Evolutionary conservation across 345 rosid species (phyloP).

Genomic region (Trapa bicornis): DNA sequence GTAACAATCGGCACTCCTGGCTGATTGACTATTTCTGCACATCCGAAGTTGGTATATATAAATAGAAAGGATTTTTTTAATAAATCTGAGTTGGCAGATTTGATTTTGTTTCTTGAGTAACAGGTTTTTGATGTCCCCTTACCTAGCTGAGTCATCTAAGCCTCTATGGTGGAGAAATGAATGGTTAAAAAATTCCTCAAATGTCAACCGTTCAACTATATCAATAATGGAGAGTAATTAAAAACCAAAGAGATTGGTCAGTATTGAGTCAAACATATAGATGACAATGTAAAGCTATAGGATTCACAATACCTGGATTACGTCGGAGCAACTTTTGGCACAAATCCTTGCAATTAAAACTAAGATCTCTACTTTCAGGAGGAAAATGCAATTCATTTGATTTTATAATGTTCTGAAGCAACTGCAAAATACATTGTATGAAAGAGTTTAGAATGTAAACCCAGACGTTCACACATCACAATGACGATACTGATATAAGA

Average conservation of each 20-base stretch:
- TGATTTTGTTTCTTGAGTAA: neutral
- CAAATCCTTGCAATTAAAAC: constrained; percentile 65
- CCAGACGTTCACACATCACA: neutral
- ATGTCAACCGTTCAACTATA: constrained; percentile 87
- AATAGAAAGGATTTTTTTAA: neutral
- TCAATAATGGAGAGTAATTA: constrained; percentile 7
- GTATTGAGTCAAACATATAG: neutral
- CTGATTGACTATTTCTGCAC: constrained; percentile 33
- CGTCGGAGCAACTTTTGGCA: constrained; percentile 81
- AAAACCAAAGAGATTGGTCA: neutral
- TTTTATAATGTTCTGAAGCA: constrained; percentile 80
- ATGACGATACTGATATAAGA: neutral
- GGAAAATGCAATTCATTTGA: constrained; percentile 80
- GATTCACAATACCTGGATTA: constrained; percentile 59
- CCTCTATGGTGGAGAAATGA: constrained; percentile 51
- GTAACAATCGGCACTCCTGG: constrained; percentile 33
- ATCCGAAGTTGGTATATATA: constrained; percentile 1
- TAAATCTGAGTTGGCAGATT: too few relatives aligned
- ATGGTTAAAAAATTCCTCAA: constrained; percentile 92
- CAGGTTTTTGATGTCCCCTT: constrained; percentile 6
- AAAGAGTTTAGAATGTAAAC: neutral
- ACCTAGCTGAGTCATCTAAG: constrained; percentile 50
- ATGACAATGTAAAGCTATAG: neutral
- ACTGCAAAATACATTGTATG: constrained; percentile 28
- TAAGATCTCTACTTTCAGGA: constrained; percentile 37